These are phyloP conservation scores for Neoconidiobolus thromboides DNA, from an alignment of 371 early-diverging fungal species.

Conservation along the genomic window DNA sequence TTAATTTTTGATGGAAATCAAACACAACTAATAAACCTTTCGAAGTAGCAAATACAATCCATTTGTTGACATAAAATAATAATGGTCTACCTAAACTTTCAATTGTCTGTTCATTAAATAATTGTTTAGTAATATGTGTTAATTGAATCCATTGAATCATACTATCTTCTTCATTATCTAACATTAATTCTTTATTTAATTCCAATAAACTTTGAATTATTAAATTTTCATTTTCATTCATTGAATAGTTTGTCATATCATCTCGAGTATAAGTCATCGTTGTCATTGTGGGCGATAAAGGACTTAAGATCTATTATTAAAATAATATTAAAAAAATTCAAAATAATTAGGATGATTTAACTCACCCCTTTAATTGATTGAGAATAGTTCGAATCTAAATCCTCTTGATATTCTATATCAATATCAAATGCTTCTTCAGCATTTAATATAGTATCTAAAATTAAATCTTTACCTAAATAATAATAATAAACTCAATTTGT, in stretches of 20 bases:
- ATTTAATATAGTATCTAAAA: neutral
- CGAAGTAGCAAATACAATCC: constrained; percentile 56
- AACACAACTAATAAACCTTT: constrained; percentile 49
- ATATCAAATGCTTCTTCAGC: neutral
- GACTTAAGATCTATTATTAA: neutral
- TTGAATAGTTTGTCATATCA: neutral
- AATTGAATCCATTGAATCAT: constrained; percentile 58
- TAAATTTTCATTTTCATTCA: too few species aligned
- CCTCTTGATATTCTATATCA: neutral
- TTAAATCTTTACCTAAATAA: neutral
- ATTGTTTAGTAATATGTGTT: constrained; percentile 36
- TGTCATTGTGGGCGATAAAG: neutral
- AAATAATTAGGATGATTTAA: neutral
- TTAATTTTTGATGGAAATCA: constrained; percentile 34
- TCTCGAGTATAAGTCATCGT: neutral
- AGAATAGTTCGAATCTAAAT: neutral
- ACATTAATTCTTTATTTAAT: constrained; percentile 6
- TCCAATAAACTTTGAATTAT: neutral
- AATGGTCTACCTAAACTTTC: constrained; percentile 21
- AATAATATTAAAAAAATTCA: neutral
- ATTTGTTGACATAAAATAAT: constrained; percentile 22
- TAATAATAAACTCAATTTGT: neutral
- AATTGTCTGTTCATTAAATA: constrained; percentile 35
- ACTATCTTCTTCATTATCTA: constrained; percentile 24
- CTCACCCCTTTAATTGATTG: neutral